Base-by-base conservation (phyloP, 208 protist genomes). In the Leishmania braziliensis region DNA sequence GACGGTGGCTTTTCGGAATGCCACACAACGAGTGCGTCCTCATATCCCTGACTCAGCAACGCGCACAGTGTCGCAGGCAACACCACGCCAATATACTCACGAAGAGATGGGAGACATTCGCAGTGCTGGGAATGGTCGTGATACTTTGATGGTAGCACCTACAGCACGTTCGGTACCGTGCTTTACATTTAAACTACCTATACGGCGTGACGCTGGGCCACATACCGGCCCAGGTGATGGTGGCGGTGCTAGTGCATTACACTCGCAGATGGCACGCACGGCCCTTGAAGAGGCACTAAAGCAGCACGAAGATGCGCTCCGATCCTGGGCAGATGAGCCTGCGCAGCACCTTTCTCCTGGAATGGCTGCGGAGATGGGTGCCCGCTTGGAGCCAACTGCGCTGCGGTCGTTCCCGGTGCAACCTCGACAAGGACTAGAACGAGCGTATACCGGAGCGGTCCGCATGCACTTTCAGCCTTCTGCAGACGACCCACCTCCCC, bases 281-380 rank as follows among this genome's bases (percentile, higher is more conserved):
- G 50, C 70, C 14, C 75, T 86, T 3, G 69, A 66, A 33, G 82
- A 78, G 5, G 78, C 82, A 4, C 68, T 88, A 29, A 62, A 60
- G 33, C 51, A 73, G 0, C 83, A 88, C 72, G 85, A 85, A 68
- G 75, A 76, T 9, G 85, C 81, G 20, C 78, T 86, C 8, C 77
- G 82, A 9, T 46, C 74, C 16, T 86, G 82, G 82, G 82, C 82
- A 0, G 74, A 82, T 26, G 82, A 65, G 6, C 82, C 82, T 26
- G 5, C 68, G 73, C 58, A 51, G 9, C 60, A 79, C 20, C 4
- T 78, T 0, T 29, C 77, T 4, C n/a, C 26, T 0, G 16, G 46
- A 3, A 70, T 16, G 56, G 16, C 33, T 20, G 58, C 43, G 29
- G 75, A 56, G 75, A 69, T 78, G 26, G 33, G 29, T 4, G 48